Evolutionary conservation across 805 yeast species (phyloP).

Genomic region (Wickerhamiella sergipiensis): DNA sequence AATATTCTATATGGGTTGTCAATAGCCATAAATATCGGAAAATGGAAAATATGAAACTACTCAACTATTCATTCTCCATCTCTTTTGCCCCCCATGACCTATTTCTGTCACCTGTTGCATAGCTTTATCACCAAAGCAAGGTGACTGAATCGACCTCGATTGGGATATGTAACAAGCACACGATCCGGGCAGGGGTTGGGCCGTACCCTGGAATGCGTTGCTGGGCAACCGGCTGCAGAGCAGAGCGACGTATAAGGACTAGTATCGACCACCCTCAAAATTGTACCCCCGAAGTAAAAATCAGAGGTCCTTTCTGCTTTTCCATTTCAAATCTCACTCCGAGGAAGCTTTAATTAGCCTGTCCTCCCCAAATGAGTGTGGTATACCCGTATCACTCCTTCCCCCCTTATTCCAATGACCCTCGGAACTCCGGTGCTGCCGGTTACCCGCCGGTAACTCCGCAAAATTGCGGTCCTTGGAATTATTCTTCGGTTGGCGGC

Average conservation of each 20-base stretch:
- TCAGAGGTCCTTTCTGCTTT: not conserved
- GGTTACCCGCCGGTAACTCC: not conserved
- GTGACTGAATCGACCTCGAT: not conserved
- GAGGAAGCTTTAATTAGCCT: conserved; percentile 6
- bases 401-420: not conserved
- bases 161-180: not conserved
- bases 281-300: not conserved
- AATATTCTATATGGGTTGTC: not conserved
- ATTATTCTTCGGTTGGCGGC: not conserved
- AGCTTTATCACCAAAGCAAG: not conserved
- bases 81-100: too few relatives aligned
- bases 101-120: not conserved
- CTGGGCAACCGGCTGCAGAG: not conserved
- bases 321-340: not conserved
- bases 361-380: not conserved
- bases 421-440: not conserved
- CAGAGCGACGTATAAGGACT: not conserved
- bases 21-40: not conserved
- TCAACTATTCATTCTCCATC: too few relatives aligned
- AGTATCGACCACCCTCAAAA: not conserved
- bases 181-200: not conserved
- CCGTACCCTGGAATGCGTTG: not conserved
- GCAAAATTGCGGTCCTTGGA: not conserved
- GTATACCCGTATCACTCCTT: not conserved
- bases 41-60: too few relatives aligned